Percentiles rank a stretch among this genome's conserved stretches.
Conservation (phyloP, 176 grass and related monocot species). For the Paspalum notatum region DNA sequence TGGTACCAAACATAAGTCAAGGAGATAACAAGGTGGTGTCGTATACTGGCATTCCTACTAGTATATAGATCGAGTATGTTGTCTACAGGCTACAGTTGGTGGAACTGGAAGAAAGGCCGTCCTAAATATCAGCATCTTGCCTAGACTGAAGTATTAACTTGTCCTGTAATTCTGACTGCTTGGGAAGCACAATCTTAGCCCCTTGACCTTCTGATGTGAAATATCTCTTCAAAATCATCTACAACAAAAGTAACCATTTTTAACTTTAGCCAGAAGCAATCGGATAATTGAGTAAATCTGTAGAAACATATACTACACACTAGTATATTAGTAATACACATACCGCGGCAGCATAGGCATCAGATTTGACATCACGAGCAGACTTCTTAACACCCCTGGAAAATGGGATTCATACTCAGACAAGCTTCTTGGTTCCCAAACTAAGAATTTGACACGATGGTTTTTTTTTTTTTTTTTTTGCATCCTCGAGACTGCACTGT, state of each 20-base stretch:
- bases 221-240: constrained; percentile 91
- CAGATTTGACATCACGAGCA: constrained; percentile 62
- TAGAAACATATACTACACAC: not conserved
- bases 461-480: not conserved
- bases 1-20: not conserved
- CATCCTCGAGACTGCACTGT: not conserved
- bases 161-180: constrained; percentile 56
- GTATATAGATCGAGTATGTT: not conserved
- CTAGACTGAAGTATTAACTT: constrained; percentile 46
- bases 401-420: not conserved
- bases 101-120: not conserved
- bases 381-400: constrained; percentile 76
- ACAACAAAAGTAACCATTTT: constrained; percentile 16
- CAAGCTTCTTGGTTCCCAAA: constrained; percentile 1
- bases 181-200: constrained; percentile 81
- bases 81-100: not conserved
- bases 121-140: constrained; percentile 43
- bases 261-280: not conserved
- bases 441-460: not conserved
- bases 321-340: not conserved
- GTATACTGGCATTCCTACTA: too few relatives aligned
- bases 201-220: constrained; percentile 64
- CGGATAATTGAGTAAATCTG: not conserved
- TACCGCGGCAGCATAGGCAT: constrained; percentile 90
- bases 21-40: not conserved